Evolutionary conservation across 306 rosid genomes (phyloP), one percentile per base, ranked within the genome.

Genomic region (Mimosa pudica): DNA sequence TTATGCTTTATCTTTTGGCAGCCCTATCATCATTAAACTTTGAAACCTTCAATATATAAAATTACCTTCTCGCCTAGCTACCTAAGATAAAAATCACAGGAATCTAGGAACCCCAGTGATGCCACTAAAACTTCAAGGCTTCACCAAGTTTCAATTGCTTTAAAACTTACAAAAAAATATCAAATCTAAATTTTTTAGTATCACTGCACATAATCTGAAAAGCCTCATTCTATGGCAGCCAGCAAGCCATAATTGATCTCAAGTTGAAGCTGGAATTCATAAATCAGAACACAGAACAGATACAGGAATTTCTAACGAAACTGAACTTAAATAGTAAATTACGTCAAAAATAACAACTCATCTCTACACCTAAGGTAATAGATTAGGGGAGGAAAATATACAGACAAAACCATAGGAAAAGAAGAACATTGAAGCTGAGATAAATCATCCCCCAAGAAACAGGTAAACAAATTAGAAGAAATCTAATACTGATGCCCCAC

Each of bases 361-460:
- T 48, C 16, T 32, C 46, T 14, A 24, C 8, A 49, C 14, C 45
- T 9, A 30, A 2, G 63, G 76, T 7, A 49, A 49, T 16, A 14
- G 46, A 49, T 49, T 33, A 10, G 10, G 20, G 36, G 65, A 49
- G 17, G 8, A 44, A 35, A 51, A 35, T 52, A 52, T 8, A 24
- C 30, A n/a, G 13, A 24, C 32, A 73, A 54, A 52, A 73, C 36
- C 16, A 72, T 16, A 32, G 4, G 48, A 35, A 72, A 32, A 72
- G 10, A 49, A 47, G 20, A 12, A 49, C 14, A 70, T 33, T 45
- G 77, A 75, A 75, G 74, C 46, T n/a, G 63, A 54, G 1, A 45
- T 42, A 62, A 52, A 45, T 52, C 71, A 55, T 76, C 74, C 17
- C 67, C 38, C 76, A 71, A 71, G 71, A 64, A 64, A 45, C 45